These are phyloP conservation scores for Simplicillium aogashimaense DNA, from an alignment of 2,329 filamentous ascomycete species.

Conservation along the genomic window DNA sequence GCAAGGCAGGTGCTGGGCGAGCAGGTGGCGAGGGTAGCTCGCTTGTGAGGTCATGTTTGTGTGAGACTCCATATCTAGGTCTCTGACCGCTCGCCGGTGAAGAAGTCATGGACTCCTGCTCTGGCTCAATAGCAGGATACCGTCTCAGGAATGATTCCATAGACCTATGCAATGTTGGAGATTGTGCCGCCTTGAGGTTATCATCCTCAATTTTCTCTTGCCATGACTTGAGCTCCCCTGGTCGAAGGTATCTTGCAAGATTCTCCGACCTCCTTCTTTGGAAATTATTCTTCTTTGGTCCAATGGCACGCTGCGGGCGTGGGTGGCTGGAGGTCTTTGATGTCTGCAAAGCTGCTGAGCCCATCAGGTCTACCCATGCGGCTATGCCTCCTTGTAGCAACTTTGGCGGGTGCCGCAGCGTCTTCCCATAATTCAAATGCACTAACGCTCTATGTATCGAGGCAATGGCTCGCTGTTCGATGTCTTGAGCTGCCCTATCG, in stretches of 20 bases:
- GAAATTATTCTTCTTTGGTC: conserved; percentile 22
- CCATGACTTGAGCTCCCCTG: conserved; percentile 75
- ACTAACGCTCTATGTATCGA: conserved; percentile 70
- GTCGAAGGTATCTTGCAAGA: conserved; percentile 58
- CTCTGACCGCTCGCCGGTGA: conserved; percentile 15
- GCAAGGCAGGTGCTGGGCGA: conserved; percentile 58
- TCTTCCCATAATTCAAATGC: conserved; percentile 73
- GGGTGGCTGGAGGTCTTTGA: conserved; percentile 15
- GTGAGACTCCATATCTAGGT: conserved; percentile 17
- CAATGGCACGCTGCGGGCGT: neutral
- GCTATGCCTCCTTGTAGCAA: conserved; percentile 75
- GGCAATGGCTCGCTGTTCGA: conserved; percentile 47
- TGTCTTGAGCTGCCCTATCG: conserved; percentile 17
- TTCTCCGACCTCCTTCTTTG: conserved; percentile 32
- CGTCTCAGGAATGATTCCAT: conserved; percentile 78
- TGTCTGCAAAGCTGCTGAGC: conserved; percentile 48
- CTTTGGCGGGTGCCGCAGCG: conserved; percentile 62
- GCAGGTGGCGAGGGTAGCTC: conserved; percentile 48
- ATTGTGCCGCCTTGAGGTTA: conserved; percentile 36
- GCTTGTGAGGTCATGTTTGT: conserved; percentile 29
- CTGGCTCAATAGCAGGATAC: conserved; percentile 61
- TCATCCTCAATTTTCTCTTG: conserved; percentile 65
- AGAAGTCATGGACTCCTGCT: conserved; percentile 50
- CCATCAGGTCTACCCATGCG: conserved; percentile 79
- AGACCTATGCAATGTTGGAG: conserved; percentile 50